A percentile compares a stretch with the other conserved stretches of the same genome.
Evolutionary conservation across 345 rosid species (phyloP).

Genomic region (Fremontodendron californicum): DNA sequence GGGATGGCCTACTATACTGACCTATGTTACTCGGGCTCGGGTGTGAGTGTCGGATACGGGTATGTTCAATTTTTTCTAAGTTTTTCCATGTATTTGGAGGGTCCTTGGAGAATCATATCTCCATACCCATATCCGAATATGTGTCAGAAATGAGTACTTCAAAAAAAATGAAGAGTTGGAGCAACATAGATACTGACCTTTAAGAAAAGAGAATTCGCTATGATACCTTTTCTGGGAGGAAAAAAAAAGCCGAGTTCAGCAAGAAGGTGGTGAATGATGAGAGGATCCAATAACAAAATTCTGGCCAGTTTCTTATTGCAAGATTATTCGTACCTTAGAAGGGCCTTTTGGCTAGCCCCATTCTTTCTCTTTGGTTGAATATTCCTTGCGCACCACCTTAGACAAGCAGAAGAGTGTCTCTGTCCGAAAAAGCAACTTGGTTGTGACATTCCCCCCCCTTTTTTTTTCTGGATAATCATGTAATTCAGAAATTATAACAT

Average conservation of each 20-base stretch:
- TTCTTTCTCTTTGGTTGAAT: neutral
- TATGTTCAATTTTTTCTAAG: too few species aligned
- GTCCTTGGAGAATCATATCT: too few species aligned
- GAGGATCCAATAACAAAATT: neutral
- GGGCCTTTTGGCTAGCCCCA: slow-evolving; percentile 9
- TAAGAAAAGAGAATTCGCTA: neutral
- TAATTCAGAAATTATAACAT: neutral
- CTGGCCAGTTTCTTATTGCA: neutral
- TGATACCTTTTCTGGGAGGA: neutral
- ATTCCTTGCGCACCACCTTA: neutral
- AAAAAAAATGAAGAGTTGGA: too few species aligned
- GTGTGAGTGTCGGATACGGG: too few species aligned
- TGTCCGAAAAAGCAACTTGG: neutral
- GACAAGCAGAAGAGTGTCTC: neutral
- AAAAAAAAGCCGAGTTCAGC: neutral
- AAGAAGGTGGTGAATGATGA: too few species aligned
- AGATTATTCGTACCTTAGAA: neutral
- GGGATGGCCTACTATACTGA: neutral
- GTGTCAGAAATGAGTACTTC: too few species aligned
- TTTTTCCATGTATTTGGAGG: too few species aligned
- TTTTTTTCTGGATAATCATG: neutral
- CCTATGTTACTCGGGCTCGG: too few species aligned
- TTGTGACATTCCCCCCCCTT: neutral
- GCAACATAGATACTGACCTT: too few species aligned
- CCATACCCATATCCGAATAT: too few species aligned